phyloP scores from a whole-genome alignment of 192 early-diverging fungal genomes.

The Podila minutissima region DNA sequence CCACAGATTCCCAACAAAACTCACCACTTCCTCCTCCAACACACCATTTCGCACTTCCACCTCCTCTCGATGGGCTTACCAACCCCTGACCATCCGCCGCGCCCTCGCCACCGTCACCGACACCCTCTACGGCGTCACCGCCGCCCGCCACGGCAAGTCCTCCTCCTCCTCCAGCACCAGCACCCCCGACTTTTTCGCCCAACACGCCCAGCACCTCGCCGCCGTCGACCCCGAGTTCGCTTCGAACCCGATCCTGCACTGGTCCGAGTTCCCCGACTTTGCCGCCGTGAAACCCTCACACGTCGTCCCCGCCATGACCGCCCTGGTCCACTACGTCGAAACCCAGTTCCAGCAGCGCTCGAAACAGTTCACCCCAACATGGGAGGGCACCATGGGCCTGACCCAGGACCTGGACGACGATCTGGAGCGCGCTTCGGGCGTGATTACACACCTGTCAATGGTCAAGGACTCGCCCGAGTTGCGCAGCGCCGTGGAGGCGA shows the following conservation, averaged over 20 bases:
- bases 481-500: constrained; percentile 56
- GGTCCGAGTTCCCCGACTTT: constrained; percentile 64
- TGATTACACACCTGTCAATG: constrained; percentile 60
- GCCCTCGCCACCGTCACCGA: constrained; percentile 36
- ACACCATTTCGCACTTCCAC: constrained; percentile 7
- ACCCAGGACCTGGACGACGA: constrained; percentile 60
- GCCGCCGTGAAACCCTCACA: constrained; percentile 51
- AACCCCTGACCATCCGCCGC: constrained; percentile 29
- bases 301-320: constrained; percentile 56
- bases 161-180: neutral
- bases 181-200: neutral
- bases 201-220: neutral
- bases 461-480: constrained; percentile 64
- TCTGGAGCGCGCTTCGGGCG: constrained; percentile 56
- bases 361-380: constrained; percentile 57
- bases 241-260: constrained; percentile 53
- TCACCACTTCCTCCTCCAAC: neutral
- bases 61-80: neutral
- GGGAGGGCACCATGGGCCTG: constrained; percentile 63
- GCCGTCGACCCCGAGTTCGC: constrained; percentile 23
- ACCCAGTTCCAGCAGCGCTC: constrained; percentile 56
- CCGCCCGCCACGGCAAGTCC: neutral
- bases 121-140: constrained; percentile 2
- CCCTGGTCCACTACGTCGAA: constrained; percentile 49
- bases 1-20: too few relatives aligned